Base-by-base conservation (phyloP, 2,329 filamentous ascomycete species). In the Colletotrichum simmondsii region DNA sequence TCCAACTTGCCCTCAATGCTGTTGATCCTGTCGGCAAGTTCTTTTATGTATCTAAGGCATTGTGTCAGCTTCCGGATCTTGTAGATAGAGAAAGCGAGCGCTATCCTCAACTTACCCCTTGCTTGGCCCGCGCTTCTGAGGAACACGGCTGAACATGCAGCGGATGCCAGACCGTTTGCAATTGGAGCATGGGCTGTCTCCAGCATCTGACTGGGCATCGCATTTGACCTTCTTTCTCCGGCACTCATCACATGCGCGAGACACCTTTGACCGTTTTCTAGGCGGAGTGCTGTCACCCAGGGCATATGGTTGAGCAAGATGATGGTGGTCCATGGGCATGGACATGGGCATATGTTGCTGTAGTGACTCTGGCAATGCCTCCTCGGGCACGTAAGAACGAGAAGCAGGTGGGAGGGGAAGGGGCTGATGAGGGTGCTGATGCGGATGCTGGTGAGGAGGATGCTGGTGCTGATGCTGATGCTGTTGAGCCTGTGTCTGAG, bases 211-310 rank as follows among this genome's bases (percentile, higher is more conserved):
- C 73, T 91, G 89, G 5, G 94, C 93, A 83, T 97, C 95, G 78
- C 95, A 98, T 79, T 95, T 94, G 72, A 97, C 94, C 85, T 96
- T 97, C 83, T 97, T 97, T 68, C 95, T 90, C 56, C 95, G 89
- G 80, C 95, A 97, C 80, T 97, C 94, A 79, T 98, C 95, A 78
- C 95, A 98, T 2, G 95, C 95, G 49, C 95, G 89, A 12, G 95
- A 97, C 6, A 97, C 94, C 81, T 97, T 97, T 6, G 93, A 94
- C 72, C 95, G 88, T 81, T 97, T 97, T 74, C 92, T 87, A 0
- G 92, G 92, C 16, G 92, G 89, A 12, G 91, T 91, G 71, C 87
- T 87, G 75, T 92, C 91, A 52, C 87, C 87, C 60, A 85, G 80
- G 26, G 83, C 81, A 65, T 84, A 85, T 53, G 82, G 80, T 2